Evolutionary conservation across 805 yeast genomes (phyloP).

Genomic region (Pichia sporocuriosa): DNA sequence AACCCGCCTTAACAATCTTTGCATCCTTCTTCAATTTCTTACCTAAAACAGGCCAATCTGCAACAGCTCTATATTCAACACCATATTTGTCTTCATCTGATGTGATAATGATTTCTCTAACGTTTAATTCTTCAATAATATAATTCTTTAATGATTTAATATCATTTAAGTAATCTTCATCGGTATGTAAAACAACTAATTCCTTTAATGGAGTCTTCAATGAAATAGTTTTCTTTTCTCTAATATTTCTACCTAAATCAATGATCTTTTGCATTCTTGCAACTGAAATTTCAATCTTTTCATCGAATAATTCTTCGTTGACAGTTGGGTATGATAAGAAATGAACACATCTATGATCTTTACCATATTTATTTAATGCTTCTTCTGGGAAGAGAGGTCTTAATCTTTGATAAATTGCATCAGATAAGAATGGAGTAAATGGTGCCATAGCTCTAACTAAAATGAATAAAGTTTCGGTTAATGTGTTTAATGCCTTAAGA

Average conservation of each 20-base stretch:
- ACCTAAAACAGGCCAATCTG: conserved; percentile 99
- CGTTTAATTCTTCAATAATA: conserved; percentile 85
- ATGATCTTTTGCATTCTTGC: conserved; percentile 95
- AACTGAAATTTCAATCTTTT: conserved; percentile 79
- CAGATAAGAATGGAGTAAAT: conserved; percentile 94
- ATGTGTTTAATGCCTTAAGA: conserved; percentile 77
- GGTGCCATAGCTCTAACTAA: conserved; percentile 97
- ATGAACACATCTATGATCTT: conserved; percentile 81
- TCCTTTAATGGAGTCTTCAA: conserved; percentile 91
- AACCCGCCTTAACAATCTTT: conserved; percentile 88
- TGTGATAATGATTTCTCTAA: conserved; percentile 81
- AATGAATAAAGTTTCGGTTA: conserved; percentile 83
- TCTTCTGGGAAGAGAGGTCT: conserved; percentile 54
- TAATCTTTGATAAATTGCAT: conserved; percentile 76
- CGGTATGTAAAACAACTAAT: conserved; percentile 79
- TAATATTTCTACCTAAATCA: conserved; percentile 90
- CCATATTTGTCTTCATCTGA: conserved; percentile 87
- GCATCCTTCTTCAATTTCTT: conserved; percentile 93
- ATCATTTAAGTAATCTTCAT: conserved; percentile 66
- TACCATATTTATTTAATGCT: conserved; percentile 41
- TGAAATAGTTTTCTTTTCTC: conserved; percentile 92
- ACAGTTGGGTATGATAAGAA: conserved; percentile 87
- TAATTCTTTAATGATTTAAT: conserved; percentile 70
- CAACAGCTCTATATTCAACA: conserved; percentile 88
- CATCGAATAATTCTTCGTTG: conserved; percentile 73